phyloP scores from a whole-genome alignment of 2,329 filamentous ascomycete genomes.

The Nothophoma quercina region DNA sequence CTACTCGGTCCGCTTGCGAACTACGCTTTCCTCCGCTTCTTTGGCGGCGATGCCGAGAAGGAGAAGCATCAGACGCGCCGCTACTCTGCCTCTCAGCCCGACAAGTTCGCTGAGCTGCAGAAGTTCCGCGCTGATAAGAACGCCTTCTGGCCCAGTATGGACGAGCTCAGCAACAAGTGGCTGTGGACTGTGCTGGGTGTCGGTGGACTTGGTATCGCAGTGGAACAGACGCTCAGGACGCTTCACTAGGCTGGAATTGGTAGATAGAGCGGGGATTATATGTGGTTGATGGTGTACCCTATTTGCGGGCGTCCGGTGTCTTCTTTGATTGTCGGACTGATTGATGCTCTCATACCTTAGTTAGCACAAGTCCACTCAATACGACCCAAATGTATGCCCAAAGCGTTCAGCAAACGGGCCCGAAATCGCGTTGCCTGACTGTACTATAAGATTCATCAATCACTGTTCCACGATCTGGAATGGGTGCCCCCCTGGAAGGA shows the following conservation, averaged over 20 bases:
- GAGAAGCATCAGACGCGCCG: conserved; percentile 61
- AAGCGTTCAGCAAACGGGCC: too few species aligned
- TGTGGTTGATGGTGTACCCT: background rate
- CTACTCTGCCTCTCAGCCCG: conserved; percentile 59
- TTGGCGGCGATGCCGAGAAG: conserved; percentile 65
- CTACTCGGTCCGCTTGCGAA: conserved; percentile 65
- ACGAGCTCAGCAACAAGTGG: conserved; percentile 64
- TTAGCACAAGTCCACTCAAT: too few species aligned
- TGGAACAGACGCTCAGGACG: conserved; percentile 54
- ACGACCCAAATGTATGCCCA: too few species aligned
- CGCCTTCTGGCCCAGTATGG: conserved; percentile 64
- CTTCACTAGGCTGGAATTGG: conserved; percentile 30
- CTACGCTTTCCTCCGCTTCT: conserved; percentile 65
- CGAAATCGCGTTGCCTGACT: too few species aligned
- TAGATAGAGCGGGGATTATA: background rate
- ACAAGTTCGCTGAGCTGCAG: conserved; percentile 63
- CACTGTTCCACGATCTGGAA: too few species aligned
- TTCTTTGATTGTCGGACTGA: background rate
- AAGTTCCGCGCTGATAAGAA: conserved; percentile 64
- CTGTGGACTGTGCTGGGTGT: conserved; percentile 60
- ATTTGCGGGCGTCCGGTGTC: background rate
- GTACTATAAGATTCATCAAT: too few species aligned
- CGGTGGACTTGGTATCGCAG: conserved; percentile 58
- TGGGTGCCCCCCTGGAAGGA: too few species aligned
- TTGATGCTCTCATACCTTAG: too few species aligned